Evolutionary conservation across 805 yeast species (phyloP).

Genomic region (Sungouiozyma ichnusensis): DNA sequence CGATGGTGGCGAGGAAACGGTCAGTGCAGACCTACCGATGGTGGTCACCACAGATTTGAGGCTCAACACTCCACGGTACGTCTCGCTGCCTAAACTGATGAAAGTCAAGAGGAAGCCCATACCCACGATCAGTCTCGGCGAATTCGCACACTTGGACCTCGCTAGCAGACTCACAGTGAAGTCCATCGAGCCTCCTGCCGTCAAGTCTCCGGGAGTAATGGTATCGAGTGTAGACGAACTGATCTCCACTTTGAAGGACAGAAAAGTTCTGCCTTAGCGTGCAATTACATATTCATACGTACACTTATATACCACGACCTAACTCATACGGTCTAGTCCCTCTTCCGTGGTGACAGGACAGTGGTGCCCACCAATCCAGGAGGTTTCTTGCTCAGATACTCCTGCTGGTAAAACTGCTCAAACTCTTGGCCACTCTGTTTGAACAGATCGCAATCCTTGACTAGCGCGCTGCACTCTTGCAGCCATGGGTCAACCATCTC

Average conservation of each 20-base stretch:
- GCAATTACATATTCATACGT: constrained; percentile 11
- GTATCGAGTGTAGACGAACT: constrained; percentile 78
- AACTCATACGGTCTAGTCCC: no score
- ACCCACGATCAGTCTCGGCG: constrained; percentile 50
- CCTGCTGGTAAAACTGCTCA: constrained; percentile 18
- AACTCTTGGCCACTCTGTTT: constrained; percentile 9
- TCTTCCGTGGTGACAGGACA: constrained; percentile 12
- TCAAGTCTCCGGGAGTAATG: constrained; percentile 70
- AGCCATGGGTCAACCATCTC: constrained; percentile 24
- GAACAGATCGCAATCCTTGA: constrained; percentile 10
- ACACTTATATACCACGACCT: constrained; percentile 1
- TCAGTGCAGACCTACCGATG: constrained; percentile 70
- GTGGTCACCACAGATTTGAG: constrained; percentile 88
- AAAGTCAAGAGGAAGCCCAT: constrained; percentile 96
- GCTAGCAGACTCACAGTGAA: constrained; percentile 55
- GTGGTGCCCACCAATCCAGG: constrained; percentile 18
- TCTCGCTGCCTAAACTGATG: constrained; percentile 94
- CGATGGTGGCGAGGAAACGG: constrained; percentile 88
- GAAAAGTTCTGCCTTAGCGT: constrained; percentile 44
- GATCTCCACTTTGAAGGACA: constrained; percentile 63
- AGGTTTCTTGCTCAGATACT: constrained; percentile 21
- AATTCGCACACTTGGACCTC: constrained; percentile 53
- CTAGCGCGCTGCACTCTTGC: constrained; percentile 13
- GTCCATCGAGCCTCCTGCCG: constrained; percentile 77
- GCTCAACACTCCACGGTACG: constrained; percentile 89